A percentile compares a stretch with the other conserved stretches of the same genome.
Conservation (phyloP, 805 yeast species). For the Yamadazyma insecticola region DNA sequence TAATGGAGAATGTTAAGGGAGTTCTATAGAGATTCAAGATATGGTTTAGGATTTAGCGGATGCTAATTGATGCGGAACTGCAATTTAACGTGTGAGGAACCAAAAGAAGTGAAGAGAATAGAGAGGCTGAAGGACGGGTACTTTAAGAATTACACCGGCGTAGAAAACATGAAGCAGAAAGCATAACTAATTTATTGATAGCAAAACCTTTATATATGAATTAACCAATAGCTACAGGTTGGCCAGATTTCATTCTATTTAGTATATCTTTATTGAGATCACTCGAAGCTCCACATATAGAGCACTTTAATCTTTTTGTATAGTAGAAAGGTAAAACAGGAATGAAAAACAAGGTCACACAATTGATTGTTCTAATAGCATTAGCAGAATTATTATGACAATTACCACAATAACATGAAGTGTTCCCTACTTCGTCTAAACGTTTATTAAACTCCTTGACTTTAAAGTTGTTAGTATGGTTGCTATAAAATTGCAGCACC, state of each 20-base stretch:
- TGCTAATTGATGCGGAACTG: too few species aligned
- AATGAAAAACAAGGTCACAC: conserved; percentile 49
- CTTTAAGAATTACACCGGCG: too few species aligned
- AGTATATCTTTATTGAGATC: conserved; percentile 20
- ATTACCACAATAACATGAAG: conserved; percentile 47
- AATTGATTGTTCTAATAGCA: conserved; percentile 49
- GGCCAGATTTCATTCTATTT: conserved; percentile 23
- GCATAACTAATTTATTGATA: too few species aligned
- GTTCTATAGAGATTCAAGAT: too few species aligned
- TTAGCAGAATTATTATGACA: conserved; percentile 55
- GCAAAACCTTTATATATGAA: too few species aligned
- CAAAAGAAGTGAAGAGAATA: conserved; percentile 68
- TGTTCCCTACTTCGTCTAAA: conserved; percentile 23
- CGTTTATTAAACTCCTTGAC: conserved; percentile 34
- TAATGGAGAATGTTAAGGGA: too few species aligned
- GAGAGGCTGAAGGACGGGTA: conserved; percentile 86
- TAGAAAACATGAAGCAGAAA: too few species aligned
- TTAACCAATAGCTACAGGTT: conserved; percentile 30
- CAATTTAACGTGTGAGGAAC: too few species aligned
- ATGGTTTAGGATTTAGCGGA: too few species aligned
- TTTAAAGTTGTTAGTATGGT: conserved; percentile 9
- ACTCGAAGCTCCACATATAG: conserved; percentile 44
- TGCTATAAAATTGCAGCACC: too few species aligned
- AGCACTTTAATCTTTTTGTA: conserved; percentile 48
- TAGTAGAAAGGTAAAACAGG: conserved; percentile 52